Evolutionary conservation across 169 alveolate genomes (phyloP), one percentile per base, ranked within the genome.

Genomic region (Theileria sp.): DNA sequence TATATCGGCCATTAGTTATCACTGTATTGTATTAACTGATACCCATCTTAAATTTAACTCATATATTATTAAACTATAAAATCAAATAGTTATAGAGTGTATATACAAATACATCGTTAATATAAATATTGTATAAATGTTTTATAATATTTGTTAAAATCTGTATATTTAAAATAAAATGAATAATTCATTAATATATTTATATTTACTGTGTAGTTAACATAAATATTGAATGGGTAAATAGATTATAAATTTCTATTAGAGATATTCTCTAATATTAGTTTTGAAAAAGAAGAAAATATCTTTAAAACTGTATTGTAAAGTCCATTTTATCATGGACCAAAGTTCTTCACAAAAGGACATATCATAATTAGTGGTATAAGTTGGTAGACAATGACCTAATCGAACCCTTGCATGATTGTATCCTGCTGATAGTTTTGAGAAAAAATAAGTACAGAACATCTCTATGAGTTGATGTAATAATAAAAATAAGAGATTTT

Each of bases 381-480:
- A 44, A 44, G 54, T 44, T 44, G 67, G 67, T 58, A 58, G 67
- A 58, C 32, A 25, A 58, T 58, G 34, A 5, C 67, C 67, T 15
- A 58, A 25, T 21, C 32, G 10, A 58, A 58, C 67, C 26, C 67
- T 58, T 8, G 67, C 34, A 25, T 58, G 67, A 17, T 58, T 58
- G 67, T 58, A 58, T 13, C 67, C 67, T 8, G 32, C 67, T 21
- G 67, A 58, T 25, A 58, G 13, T 8, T 58, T 58, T 25, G 67
- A 58, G 26, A 58, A 58, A 25, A 58, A 58, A n/a, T 21, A 58
- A 8, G 36, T 58, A 25, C 34, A 58, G 13, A 58, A 19, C 67
- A 58, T 6, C 15, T 44, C 54, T 13, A 44, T 4, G 8, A 44
- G 54, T 44, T 44, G 54, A 44, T 44, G 54, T 10, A 44, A 44